Percentiles rank a stretch among this genome's conserved stretches.
Conservation (phyloP, 2,329 filamentous ascomycete genomes). For the Tolypocladium pustulatum region DNA sequence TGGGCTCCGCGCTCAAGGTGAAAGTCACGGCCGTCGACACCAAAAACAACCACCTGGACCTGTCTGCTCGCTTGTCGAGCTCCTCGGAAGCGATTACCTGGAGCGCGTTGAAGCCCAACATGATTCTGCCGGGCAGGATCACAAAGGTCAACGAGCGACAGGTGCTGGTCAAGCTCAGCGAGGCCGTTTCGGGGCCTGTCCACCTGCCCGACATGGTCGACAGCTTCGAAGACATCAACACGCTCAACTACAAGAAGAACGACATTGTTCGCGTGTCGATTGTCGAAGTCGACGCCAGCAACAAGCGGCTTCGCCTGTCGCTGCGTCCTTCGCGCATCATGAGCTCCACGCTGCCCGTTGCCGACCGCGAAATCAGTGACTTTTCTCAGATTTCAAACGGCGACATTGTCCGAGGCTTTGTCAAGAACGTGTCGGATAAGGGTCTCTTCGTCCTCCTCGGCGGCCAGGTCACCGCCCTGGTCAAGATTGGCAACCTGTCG, state of each 20-base stretch:
- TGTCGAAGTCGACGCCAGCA: conserved; percentile 65
- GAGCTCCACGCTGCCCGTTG: conserved; percentile 71
- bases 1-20: conserved; percentile 80
- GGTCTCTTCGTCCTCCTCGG: conserved; percentile 81
- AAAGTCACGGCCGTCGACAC: conserved; percentile 66
- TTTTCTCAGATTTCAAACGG: conserved; percentile 63
- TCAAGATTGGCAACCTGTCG: conserved; percentile 79
- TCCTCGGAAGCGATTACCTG: conserved; percentile 45
- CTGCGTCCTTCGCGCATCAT: conserved; percentile 79
- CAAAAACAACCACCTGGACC: conserved; percentile 65
- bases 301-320: conserved; percentile 77
- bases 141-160: conserved; percentile 79
- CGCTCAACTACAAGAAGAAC: conserved; percentile 66
- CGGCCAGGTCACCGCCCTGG: conserved; percentile 68
- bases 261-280: conserved; percentile 84
- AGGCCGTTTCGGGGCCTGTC: conserved; percentile 68
- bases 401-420: conserved; percentile 78
- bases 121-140: conserved; percentile 73
- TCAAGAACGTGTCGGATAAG: conserved; percentile 82
- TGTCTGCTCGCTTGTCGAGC: conserved; percentile 62
- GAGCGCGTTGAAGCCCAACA: conserved; percentile 62
- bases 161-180: conserved; percentile 75
- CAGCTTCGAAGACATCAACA: conserved; percentile 73
- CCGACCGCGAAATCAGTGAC: conserved; percentile 68
- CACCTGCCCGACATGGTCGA: conserved; percentile 77